Evolutionary conservation across 2,329 filamentous ascomycete species (phyloP).

Genomic region (Penicillium decumbens): DNA sequence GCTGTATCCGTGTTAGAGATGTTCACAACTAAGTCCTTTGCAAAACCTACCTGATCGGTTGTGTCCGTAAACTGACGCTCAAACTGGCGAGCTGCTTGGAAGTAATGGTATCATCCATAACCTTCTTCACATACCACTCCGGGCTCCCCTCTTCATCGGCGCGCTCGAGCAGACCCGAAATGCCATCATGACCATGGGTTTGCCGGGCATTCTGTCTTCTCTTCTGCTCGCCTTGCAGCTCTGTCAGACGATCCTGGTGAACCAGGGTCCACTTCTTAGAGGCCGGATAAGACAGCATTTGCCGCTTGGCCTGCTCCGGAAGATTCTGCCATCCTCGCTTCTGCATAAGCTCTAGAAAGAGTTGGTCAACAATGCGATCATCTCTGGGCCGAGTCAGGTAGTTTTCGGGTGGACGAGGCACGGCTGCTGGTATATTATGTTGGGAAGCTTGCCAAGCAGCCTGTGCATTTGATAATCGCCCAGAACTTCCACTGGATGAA

Average conservation of each 20-base stretch:
- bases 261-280: conserved; percentile 97
- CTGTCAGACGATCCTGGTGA: conserved; percentile 87
- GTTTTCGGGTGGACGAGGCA: conserved; percentile 31
- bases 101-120: conserved; percentile 92
- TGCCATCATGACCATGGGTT: conserved; percentile 61
- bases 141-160: conserved; percentile 93
- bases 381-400: conserved; percentile 43
- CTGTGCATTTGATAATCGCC: conserved; percentile 31
- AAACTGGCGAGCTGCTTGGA: conserved; percentile 87
- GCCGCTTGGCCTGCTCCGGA: conserved; percentile 85
- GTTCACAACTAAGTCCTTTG: neutral
- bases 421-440: conserved; percentile 27
- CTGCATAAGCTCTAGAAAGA: conserved; percentile 92
- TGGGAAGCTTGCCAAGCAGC: conserved; percentile 28
- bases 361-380: conserved; percentile 78
- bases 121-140: conserved; percentile 95
- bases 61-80: conserved; percentile 89
- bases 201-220: conserved; percentile 68
- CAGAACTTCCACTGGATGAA: conserved; percentile 20
- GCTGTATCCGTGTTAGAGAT: conserved; percentile 34
- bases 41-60: conserved; percentile 66
- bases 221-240: conserved; percentile 92
- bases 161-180: conserved; percentile 64
- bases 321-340: conserved; percentile 97
- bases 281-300: conserved; percentile 93